Percentiles rank a stretch among this genome's conserved stretches.
These are phyloP conservation scores for Clavariopsis aquatica DNA, from an alignment of 495 filamentous ascomycete genomes.

Conservation along the genomic window DNA sequence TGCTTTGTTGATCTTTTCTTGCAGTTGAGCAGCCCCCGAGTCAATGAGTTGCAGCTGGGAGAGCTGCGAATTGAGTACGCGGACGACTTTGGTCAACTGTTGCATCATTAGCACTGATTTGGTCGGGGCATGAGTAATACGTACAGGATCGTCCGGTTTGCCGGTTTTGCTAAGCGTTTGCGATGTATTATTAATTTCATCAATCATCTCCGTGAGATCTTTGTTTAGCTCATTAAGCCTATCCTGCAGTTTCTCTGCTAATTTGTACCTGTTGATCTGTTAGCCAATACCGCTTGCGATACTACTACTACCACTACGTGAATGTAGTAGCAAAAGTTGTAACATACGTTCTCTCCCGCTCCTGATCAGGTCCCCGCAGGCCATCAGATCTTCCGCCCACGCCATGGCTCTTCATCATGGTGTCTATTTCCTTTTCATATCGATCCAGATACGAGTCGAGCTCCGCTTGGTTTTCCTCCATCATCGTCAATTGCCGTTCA, in stretches of 20 bases:
- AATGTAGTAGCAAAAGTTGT: background rate
- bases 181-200: slow-evolving; percentile 90
- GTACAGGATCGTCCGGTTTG: slow-evolving; percentile 88
- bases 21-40: slow-evolving; percentile 73
- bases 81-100: slow-evolving; percentile 89
- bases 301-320: no score
- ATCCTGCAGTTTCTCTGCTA: slow-evolving; percentile 87
- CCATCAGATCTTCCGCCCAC: slow-evolving; percentile 56
- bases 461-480: slow-evolving; percentile 91
- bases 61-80: slow-evolving; percentile 89
- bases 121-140: slow-evolving; percentile 46
- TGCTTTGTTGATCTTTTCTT: slow-evolving; percentile 73
- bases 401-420: slow-evolving; percentile 72
- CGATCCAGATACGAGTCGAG: slow-evolving; percentile 77
- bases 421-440: slow-evolving; percentile 86
- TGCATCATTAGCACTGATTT: slow-evolving; percentile 29
- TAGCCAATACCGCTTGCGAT: background rate
- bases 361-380: slow-evolving; percentile 83
- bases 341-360: slow-evolving; percentile 81
- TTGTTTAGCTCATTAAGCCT: slow-evolving; percentile 86
- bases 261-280: slow-evolving; percentile 45
- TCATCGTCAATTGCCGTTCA: slow-evolving; percentile 80
- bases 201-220: slow-evolving; percentile 91
- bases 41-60: slow-evolving; percentile 89
- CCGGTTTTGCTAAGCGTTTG: slow-evolving; percentile 80